Conservation (phyloP, 2,329 filamentous ascomycete genomes). For the Calcarisporium arbuscula region DNA sequence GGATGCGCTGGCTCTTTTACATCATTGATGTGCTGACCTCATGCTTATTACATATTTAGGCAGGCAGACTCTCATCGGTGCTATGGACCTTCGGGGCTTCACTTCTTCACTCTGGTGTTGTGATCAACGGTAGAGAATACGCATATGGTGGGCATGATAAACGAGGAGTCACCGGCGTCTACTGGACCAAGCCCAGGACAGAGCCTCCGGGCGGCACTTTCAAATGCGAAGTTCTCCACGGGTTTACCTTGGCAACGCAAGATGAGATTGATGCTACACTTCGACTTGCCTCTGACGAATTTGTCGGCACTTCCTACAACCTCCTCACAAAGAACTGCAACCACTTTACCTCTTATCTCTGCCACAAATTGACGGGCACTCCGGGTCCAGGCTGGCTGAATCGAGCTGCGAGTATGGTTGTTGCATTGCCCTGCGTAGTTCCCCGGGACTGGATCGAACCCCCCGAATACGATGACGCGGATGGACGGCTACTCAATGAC, state of each 20-base stretch:
- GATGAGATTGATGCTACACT: constrained; percentile 68
- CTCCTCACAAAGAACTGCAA: constrained; percentile 82
- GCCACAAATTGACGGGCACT: constrained; percentile 63
- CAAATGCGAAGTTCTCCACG: constrained; percentile 67
- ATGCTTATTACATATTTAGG: constrained; percentile 35
- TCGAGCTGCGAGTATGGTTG: constrained; percentile 74
- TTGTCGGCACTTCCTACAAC: constrained; percentile 72
- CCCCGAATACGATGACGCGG: constrained; percentile 67
- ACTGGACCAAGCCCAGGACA: constrained; percentile 68
- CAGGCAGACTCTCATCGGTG: constrained; percentile 66
- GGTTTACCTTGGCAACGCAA: constrained; percentile 64
- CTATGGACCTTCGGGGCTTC: constrained; percentile 74
- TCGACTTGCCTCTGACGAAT: constrained; percentile 61
- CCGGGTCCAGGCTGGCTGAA: constrained; percentile 73
- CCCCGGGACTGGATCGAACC: constrained; percentile 76
- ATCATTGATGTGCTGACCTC: constrained; percentile 4
- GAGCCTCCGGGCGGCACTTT: constrained; percentile 75
- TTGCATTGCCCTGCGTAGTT: constrained; percentile 75
- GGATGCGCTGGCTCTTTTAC: neutral
- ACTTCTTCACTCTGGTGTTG: constrained; percentile 76
- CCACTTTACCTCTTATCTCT: constrained; percentile 76
- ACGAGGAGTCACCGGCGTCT: constrained; percentile 67
- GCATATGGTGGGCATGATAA: constrained; percentile 78
- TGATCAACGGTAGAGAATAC: constrained; percentile 75
- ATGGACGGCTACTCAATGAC: constrained; percentile 61